These are phyloP conservation scores for Neocatenulostroma microsporum DNA, from an alignment of 2,329 filamentous ascomycete genomes.

Conservation along the genomic window DNA sequence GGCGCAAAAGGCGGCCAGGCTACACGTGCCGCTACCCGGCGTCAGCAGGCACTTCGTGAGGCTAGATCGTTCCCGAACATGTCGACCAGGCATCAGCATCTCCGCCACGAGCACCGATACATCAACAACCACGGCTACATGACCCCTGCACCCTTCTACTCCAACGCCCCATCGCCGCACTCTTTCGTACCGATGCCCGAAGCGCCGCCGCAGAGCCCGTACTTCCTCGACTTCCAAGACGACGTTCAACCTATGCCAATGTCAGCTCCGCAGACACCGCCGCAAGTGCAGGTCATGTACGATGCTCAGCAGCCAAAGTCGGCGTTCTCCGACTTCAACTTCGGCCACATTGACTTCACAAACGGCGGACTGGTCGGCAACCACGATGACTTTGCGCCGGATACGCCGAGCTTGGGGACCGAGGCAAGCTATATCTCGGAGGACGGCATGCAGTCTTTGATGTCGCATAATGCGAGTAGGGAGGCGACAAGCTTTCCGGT, in stretches of 20 bases:
- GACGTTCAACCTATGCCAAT: constrained; percentile 5
- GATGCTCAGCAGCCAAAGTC: constrained; percentile 6
- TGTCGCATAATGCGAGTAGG: constrained; percentile 10
- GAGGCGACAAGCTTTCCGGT: constrained; percentile 14
- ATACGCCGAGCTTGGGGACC: constrained; percentile 22
- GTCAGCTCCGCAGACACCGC: constrained; percentile 12
- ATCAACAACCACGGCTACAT: background rate
- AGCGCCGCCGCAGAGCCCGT: constrained; percentile 14
- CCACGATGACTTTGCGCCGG: constrained; percentile 18
- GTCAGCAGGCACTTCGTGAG: constrained; percentile 14
- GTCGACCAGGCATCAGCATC: constrained; percentile 7
- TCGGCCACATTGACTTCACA: constrained; percentile 15
- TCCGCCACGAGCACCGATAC: constrained; percentile 10
- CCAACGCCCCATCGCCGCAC: constrained; percentile 2
- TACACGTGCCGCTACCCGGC: constrained; percentile 25
- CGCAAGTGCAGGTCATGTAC: constrained; percentile 7
- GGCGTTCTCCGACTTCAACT: constrained; percentile 10
- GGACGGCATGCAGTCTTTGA: constrained; percentile 13
- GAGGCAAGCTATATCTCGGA: constrained; percentile 24
- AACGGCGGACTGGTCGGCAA: constrained; percentile 15
- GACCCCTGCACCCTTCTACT: background rate
- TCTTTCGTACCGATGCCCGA: constrained; percentile 2
- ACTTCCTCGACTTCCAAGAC: constrained; percentile 15
- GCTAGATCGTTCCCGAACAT: constrained; percentile 8
- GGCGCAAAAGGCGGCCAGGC: constrained; percentile 41